Evolutionary conservation across 331 rosid species (phyloP).

Genomic region (Quercus phellos): DNA sequence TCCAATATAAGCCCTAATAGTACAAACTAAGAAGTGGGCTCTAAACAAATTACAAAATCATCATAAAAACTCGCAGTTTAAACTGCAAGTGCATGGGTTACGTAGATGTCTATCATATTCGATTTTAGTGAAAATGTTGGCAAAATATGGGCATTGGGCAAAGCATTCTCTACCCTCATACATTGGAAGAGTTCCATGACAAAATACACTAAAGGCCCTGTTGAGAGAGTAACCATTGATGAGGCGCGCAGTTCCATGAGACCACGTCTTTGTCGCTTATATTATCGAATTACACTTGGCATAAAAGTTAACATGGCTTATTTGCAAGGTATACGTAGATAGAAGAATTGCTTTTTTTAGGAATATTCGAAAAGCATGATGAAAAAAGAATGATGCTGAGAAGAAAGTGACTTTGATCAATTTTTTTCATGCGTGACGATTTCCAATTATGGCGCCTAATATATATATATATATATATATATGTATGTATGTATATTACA

Average conservation of each 20-base stretch:
- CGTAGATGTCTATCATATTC: constrained; percentile 15
- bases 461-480: no score
- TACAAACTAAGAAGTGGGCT: constrained; percentile 62
- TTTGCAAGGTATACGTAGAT: constrained; percentile 44
- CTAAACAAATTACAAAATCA: constrained; percentile 63
- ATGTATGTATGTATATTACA: no score
- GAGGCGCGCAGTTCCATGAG: not conserved
- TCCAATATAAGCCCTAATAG: constrained; percentile 40
- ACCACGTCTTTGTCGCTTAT: not conserved
- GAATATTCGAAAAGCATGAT: constrained; percentile 26
- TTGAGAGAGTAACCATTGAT: not conserved
- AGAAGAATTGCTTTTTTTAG: constrained; percentile 24
- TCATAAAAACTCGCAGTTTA: constrained; percentile 42
- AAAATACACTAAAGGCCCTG: constrained; percentile 13
- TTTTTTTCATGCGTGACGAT: not conserved
- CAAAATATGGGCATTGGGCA: constrained; percentile 57
- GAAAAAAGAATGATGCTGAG: constrained; percentile 26
- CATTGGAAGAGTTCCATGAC: constrained; percentile 49
- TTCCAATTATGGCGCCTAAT: not conserved
- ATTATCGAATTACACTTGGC: constrained; percentile 34
- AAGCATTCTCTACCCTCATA: constrained; percentile 37
- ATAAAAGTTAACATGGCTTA: constrained; percentile 50
- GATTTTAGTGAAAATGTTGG: constrained; percentile 59
- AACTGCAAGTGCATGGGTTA: constrained; percentile 44
- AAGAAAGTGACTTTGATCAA: constrained; percentile 30